Evolutionary conservation across 768 basidiomycete genomes (phyloP).

Genomic region (Suillus paluster): DNA sequence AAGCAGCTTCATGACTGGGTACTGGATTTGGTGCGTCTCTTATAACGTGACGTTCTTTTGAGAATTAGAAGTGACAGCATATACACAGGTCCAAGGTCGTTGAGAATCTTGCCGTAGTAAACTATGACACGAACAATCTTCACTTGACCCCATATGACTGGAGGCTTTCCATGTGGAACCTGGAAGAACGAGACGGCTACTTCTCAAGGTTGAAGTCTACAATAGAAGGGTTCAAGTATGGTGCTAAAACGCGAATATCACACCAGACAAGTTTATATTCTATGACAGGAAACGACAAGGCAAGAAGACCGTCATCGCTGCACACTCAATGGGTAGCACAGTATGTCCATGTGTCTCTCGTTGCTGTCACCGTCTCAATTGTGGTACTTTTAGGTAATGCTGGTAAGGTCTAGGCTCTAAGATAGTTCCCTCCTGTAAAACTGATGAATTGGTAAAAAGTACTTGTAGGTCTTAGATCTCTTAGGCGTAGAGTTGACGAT

Average conservation of each 20-base stretch:
- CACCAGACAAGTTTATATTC: neutral
- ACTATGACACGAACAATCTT: constrained; percentile 91
- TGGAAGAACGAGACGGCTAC: constrained; percentile 90
- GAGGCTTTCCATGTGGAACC: constrained; percentile 86
- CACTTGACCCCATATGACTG: constrained; percentile 90
- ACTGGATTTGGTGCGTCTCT: constrained; percentile 83
- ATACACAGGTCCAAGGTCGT: constrained; percentile 81
- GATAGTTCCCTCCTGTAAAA: constrained; percentile 8
- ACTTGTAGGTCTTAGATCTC: constrained; percentile 66
- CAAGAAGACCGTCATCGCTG: constrained; percentile 81
- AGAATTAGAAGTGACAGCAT: neutral
- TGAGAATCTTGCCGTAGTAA: constrained; percentile 91
- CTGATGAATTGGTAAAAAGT: constrained; percentile 49
- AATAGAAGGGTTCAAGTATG: constrained; percentile 80
- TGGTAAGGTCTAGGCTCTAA: constrained; percentile 41
- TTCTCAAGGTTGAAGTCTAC: constrained; percentile 81
- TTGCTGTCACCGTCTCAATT: constrained; percentile 45
- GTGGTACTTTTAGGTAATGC: constrained; percentile 46
- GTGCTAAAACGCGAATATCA: constrained; percentile 6
- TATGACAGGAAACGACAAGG: constrained; percentile 61
- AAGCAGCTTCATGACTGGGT: constrained; percentile 84
- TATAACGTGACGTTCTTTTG: neutral
- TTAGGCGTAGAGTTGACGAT: neutral
- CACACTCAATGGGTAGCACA: constrained; percentile 86
- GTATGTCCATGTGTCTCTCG: constrained; percentile 44